These are phyloP conservation scores for Botryosphaeria dothidea DNA, from an alignment of 2,329 filamentous ascomycete species.

Conservation along the genomic window DNA sequence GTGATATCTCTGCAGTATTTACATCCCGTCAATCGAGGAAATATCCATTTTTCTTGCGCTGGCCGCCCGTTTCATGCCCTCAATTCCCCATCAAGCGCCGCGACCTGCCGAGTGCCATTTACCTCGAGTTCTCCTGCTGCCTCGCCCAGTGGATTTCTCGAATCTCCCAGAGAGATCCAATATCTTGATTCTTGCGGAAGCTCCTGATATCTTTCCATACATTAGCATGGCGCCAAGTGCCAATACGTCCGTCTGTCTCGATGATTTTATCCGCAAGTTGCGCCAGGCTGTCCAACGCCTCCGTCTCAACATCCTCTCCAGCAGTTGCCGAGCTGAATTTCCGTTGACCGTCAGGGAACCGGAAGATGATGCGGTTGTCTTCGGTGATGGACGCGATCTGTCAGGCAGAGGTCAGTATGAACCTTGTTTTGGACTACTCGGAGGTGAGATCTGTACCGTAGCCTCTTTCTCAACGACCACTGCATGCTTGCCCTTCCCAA, in stretches of 20 bases:
- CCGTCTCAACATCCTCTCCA: slow-evolving; percentile 1
- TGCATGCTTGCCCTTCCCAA: neutral
- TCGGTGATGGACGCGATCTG: slow-evolving; percentile 14
- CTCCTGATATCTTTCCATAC: slow-evolving; percentile 22
- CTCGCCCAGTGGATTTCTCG: slow-evolving; percentile 20
- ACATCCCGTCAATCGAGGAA: no score
- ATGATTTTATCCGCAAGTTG: slow-evolving; percentile 19
- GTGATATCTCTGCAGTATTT: no score
- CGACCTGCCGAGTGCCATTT: neutral
- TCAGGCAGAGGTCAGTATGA: neutral
- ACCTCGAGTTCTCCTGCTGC: neutral
- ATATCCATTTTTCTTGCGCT: no score
- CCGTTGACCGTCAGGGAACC: neutral
- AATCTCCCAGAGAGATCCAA: slow-evolving; percentile 21
- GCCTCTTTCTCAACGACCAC: slow-evolving; percentile 22
- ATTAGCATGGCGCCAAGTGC: slow-evolving; percentile 12
- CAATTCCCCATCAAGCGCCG: neutral
- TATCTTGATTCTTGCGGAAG: slow-evolving; percentile 22
- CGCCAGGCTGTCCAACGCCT: neutral
- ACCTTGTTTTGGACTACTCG: no score
- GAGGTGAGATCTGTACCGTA: neutral
- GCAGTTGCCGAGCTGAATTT: slow-evolving; percentile 7
- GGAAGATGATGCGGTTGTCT: slow-evolving; percentile 2
- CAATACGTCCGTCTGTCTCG: slow-evolving; percentile 17
- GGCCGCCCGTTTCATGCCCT: no score